Base-by-base conservation (phyloP, 1,284 basidiomycete species). In the Clitocybe nebularis region DNA sequence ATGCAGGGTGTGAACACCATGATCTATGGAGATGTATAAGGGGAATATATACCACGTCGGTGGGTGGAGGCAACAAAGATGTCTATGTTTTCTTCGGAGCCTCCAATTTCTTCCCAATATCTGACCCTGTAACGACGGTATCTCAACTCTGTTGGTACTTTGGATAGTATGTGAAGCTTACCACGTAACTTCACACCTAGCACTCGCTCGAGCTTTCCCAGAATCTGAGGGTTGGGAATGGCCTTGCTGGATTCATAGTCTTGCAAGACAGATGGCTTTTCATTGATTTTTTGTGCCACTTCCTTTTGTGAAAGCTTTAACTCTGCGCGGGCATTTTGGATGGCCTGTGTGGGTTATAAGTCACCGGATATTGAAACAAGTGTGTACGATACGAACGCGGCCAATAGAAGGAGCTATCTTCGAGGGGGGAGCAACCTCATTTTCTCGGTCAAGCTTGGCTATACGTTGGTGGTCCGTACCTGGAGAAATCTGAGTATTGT, bases 111-210 rank as follows among this genome's bases (percentile, higher is more conserved):
- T 88, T 84, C 62, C 87, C 87, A 76, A 90, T 89, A 47, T 87
- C 81, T 49, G 69, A 50, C 51, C 87, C 85, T 87, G 50, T 22
- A 41, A 40, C 22, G 11, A 23, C 38, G 25, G 36, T 51, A 19
- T 29, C 29, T 44, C 22, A 45, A 43, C 5, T 25, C 45, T 32
- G 45, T 36, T 26, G 36, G 41, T 24, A 33, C 11, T 42, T 32
- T 39, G 8, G 10, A 44, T 30, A 20, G 3, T 26, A 16, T 44
- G 24, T 21, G 11, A 9, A 19, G 5, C 76, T 38, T 61, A 80
- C 93, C 94, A 57, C 95, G 81, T 46, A 99, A 79, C 69, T 98
- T 99, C 57, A 99, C 87, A 42, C 84, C 88, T 52, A 99, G 76
- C 32, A 74, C 72, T 40, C 93, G 79, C 72, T 99, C 95, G 55